phyloP scores from a whole-genome alignment of 805 yeast species.

The Candida andamanensis region DNA sequence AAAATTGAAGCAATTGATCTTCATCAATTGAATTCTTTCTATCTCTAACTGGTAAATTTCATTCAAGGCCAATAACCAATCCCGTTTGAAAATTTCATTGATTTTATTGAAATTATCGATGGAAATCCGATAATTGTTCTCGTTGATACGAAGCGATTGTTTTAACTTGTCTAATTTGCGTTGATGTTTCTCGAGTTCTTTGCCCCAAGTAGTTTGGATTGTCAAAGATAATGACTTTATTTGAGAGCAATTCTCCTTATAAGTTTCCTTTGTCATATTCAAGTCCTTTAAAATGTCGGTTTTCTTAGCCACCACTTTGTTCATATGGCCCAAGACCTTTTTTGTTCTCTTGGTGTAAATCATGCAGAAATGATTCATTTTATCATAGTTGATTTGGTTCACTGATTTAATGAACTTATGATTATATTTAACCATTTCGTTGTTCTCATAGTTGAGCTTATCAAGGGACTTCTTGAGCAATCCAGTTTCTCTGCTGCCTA shows the following conservation, averaged over 20 bases:
- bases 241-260: constrained; percentile 52
- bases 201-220: constrained; percentile 65
- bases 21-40: constrained; percentile 64
- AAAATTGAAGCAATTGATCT: constrained; percentile 71
- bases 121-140: constrained; percentile 54
- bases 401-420: constrained; percentile 47
- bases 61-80: constrained; percentile 64
- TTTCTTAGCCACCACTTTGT: constrained; percentile 48
- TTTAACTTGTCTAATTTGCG: constrained; percentile 49
- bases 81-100: constrained; percentile 60
- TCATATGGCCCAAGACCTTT: constrained; percentile 53
- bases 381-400: constrained; percentile 41
- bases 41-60: constrained; percentile 65
- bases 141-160: constrained; percentile 33
- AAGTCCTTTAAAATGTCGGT: constrained; percentile 30
- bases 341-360: constrained; percentile 50
- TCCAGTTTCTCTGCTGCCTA: constrained; percentile 60
- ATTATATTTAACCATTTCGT: constrained; percentile 54
- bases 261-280: constrained; percentile 40
- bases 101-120: constrained; percentile 50
- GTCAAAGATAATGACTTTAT: constrained; percentile 57
- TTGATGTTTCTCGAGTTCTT: constrained; percentile 60
- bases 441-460: constrained; percentile 52
- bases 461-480: constrained; percentile 56
- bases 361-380: constrained; percentile 48